Conservation (phyloP, 164 flowering plant genomes). For the Tetracentron sinense region DNA sequence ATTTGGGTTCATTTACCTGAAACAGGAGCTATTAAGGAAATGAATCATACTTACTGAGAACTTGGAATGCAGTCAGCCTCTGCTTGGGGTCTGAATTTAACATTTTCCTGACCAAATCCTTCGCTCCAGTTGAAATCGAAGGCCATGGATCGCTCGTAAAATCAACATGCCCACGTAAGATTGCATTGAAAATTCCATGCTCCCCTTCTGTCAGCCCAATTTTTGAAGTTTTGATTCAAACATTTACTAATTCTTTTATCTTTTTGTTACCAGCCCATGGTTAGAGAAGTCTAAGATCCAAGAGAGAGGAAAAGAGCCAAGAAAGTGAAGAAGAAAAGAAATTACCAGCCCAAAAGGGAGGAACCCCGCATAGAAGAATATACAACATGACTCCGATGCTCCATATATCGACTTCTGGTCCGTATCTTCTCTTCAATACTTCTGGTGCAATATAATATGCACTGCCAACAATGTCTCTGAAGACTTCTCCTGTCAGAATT, state of each 20-base stretch:
- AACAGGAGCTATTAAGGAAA: no score
- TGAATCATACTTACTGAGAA: slow-evolving; percentile 12
- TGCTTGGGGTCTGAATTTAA: slow-evolving; percentile 27
- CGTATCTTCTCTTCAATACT: slow-evolving; percentile 36
- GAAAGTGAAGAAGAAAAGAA: not conserved
- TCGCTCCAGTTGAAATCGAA: slow-evolving; percentile 28
- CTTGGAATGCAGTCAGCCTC: slow-evolving; percentile 31
- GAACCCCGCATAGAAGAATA: slow-evolving; percentile 42
- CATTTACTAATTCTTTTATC: no score
- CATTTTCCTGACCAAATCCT: slow-evolving; percentile 38
- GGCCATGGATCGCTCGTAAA: slow-evolving; percentile 34
- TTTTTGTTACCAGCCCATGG: not conserved
- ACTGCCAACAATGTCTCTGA: slow-evolving; percentile 42
- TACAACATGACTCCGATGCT: slow-evolving; percentile 43
- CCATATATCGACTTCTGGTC: slow-evolving; percentile 43
- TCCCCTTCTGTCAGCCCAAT: slow-evolving; percentile 26
- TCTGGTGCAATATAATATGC: slow-evolving; percentile 50
- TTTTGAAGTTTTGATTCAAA: not conserved
- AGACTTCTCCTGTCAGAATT: slow-evolving; percentile 20
- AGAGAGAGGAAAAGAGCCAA: not conserved
- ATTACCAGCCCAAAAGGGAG: slow-evolving; percentile 36
- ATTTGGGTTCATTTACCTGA: not conserved
- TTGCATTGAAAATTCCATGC: slow-evolving; percentile 32
- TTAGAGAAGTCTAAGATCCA: not conserved
- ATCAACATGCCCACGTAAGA: slow-evolving; percentile 28